A percentile compares a stretch with the other conserved stretches of the same genome.
phyloP scores from a whole-genome alignment of 805 yeast species.

The Hanseniaspora valbyensis region DNA sequence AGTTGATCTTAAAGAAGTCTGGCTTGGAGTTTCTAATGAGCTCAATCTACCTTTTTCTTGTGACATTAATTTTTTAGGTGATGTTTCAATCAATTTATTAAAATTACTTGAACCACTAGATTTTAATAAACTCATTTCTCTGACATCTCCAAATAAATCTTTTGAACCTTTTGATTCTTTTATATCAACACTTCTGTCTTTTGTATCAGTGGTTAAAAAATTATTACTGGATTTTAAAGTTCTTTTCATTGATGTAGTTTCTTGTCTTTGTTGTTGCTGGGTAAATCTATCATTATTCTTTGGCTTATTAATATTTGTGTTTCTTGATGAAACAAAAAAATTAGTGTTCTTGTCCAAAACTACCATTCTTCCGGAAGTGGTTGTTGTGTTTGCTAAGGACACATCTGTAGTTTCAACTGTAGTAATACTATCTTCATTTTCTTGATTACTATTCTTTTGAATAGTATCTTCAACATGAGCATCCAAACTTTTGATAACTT shows the following conservation, averaged over 20 bases:
- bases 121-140: slow-evolving; percentile 5
- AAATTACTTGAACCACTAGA: slow-evolving; percentile 6
- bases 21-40: background rate
- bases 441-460: background rate
- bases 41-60: background rate
- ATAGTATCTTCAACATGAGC: background rate
- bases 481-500: background rate
- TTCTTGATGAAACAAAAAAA: slow-evolving; percentile 5
- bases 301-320: background rate
- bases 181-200: background rate
- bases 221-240: background rate
- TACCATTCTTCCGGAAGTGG: slow-evolving; percentile 6
- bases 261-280: background rate
- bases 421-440: background rate
- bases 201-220: too few species aligned
- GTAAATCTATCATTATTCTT: background rate
- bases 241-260: slow-evolving; percentile 4
- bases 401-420: background rate
- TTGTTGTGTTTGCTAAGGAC: background rate
- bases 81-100: slow-evolving; percentile 12
- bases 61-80: slow-evolving; percentile 9
- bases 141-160: slow-evolving; percentile 3
- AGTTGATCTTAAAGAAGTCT: background rate
- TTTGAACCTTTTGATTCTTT: background rate
- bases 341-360: slow-evolving; percentile 6